These are phyloP conservation scores for Dryas integrifolia DNA, from an alignment of 331 rosid genomes.

Conservation along the genomic window DNA sequence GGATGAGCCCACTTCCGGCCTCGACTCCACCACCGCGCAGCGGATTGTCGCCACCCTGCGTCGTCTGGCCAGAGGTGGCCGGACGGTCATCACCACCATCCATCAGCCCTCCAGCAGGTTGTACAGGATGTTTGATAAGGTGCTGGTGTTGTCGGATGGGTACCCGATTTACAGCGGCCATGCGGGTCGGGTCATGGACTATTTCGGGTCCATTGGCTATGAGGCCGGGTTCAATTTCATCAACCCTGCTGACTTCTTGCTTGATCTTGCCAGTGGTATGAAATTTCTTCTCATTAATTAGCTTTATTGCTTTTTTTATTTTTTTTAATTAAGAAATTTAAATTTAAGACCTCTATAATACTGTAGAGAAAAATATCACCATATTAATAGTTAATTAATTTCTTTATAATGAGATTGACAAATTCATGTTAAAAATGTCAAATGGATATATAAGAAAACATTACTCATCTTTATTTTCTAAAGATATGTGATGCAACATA, in stretches of 20 bases:
- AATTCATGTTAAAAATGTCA: too few relatives aligned
- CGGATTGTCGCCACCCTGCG: slow-evolving; percentile 49
- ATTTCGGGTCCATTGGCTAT: slow-evolving; percentile 63
- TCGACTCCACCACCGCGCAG: slow-evolving; percentile 85
- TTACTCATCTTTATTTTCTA: not conserved
- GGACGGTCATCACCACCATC: slow-evolving; percentile 74
- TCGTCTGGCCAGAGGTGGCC: slow-evolving; percentile 60
- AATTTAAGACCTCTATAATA: too few relatives aligned
- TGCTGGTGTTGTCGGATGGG: slow-evolving; percentile 70
- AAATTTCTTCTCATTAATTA: not conserved
- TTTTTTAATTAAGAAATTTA: too few relatives aligned
- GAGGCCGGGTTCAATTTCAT: slow-evolving; percentile 58
- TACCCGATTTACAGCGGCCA: slow-evolving; percentile 62
- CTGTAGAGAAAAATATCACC: too few relatives aligned
- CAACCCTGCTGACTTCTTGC: slow-evolving; percentile 89
- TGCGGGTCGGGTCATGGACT: slow-evolving; percentile 66
- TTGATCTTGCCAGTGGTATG: slow-evolving; percentile 93
- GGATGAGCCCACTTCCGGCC: slow-evolving; percentile 92
- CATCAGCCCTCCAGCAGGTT: slow-evolving; percentile 90
- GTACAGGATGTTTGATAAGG: slow-evolving; percentile 82
- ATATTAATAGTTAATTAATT: too few relatives aligned
- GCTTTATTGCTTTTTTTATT: not conserved
- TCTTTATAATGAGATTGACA: too few relatives aligned
- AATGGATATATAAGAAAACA: not conserved
- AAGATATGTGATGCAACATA: not conserved